Conservation (phyloP, 2,329 filamentous ascomycete species). For the Stagonosporopsis tanaceti region DNA sequence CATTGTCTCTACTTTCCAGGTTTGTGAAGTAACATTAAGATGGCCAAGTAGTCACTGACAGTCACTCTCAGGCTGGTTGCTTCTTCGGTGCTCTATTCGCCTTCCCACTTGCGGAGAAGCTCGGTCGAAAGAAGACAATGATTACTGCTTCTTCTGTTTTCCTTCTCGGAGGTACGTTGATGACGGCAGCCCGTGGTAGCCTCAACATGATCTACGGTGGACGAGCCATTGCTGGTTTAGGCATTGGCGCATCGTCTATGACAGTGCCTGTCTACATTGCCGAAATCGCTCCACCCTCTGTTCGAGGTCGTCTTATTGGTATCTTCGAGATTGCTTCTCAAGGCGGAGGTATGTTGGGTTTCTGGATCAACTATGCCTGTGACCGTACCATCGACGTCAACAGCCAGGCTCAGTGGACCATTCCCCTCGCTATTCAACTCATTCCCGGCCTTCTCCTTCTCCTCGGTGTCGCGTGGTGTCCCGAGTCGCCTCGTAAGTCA, state of each 20-base stretch:
- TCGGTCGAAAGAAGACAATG: constrained; percentile 59
- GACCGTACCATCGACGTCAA: constrained; percentile 53
- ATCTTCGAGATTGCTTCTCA: constrained; percentile 74
- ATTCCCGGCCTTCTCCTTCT: constrained; percentile 51
- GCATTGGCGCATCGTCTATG: constrained; percentile 50
- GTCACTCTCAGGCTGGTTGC: constrained; percentile 34
- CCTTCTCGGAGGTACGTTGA: constrained; percentile 51
- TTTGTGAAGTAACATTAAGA: not conserved
- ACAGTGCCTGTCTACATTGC: constrained; percentile 51
- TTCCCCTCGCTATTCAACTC: constrained; percentile 63
- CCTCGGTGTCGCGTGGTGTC: constrained; percentile 48
- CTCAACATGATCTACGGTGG: constrained; percentile 50
- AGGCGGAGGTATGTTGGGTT: constrained; percentile 61
- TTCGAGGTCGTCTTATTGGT: constrained; percentile 70
- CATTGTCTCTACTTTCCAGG: constrained; percentile 51
- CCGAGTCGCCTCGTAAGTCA: constrained; percentile 39
- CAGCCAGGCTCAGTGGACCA: constrained; percentile 66
- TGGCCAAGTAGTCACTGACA: not conserved
- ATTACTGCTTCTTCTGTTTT: constrained; percentile 57
- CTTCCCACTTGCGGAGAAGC: constrained; percentile 58
- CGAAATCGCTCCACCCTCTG: constrained; percentile 63
- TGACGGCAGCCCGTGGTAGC: constrained; percentile 49
- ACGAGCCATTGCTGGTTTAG: constrained; percentile 49
- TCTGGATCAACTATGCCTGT: constrained; percentile 55
- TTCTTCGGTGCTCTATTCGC: constrained; percentile 53